These are phyloP conservation scores for Solanum peruvianum DNA, from an alignment of 257 asterid species.

Conservation along the genomic window DNA sequence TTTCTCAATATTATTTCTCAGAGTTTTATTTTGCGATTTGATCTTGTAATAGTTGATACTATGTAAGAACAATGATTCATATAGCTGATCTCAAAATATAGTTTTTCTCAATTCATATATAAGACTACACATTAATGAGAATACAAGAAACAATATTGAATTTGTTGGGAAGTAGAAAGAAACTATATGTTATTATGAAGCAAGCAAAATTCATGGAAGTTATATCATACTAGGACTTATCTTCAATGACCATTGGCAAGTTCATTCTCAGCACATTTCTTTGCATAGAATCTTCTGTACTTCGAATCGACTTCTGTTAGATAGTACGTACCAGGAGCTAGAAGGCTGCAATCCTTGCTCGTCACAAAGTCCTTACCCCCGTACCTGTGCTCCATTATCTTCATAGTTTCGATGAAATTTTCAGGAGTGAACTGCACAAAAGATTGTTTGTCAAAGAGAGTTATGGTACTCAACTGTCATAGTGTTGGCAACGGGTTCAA, in stretches of 20 bases:
- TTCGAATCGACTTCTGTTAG: conserved; percentile 96
- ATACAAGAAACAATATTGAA: neutral
- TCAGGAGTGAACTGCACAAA: conserved; percentile 65
- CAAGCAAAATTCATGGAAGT: conserved; percentile 1
- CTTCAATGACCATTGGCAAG: conserved; percentile 67
- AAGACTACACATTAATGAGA: neutral
- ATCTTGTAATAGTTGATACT: neutral
- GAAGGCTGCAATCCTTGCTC: conserved; percentile 76
- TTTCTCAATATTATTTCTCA: neutral
- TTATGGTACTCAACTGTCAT: neutral
- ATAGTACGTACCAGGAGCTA: conserved; percentile 74
- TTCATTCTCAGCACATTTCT: conserved; percentile 59
- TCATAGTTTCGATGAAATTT: conserved; percentile 71
- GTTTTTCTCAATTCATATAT: neutral
- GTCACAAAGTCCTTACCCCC: conserved; percentile 85
- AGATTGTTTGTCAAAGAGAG: neutral
- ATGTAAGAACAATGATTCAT: neutral
- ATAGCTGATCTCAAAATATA: neutral
- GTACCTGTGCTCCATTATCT: conserved; percentile 96
- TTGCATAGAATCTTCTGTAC: conserved; percentile 77
- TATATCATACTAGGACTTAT: neutral
- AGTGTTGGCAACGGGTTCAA: neutral
- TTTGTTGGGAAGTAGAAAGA: neutral
- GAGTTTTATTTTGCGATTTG: neutral
- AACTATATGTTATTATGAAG: neutral